Conservation (phyloP, 345 rosid species). For the Hevea brasiliensis region DNA sequence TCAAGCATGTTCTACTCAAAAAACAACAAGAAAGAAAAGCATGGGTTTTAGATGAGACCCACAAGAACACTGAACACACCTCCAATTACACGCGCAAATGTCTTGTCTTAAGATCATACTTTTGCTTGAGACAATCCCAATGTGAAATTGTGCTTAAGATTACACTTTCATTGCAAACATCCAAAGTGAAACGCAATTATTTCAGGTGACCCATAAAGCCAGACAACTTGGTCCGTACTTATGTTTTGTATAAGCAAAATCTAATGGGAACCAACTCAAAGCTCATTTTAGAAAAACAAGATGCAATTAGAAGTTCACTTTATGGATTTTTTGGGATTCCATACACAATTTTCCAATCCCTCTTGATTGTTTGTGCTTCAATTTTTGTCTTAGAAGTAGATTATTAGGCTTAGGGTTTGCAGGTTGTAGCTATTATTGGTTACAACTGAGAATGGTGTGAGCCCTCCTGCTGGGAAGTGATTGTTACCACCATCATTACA, state of each 20-base stretch:
- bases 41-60: not conserved
- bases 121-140: not conserved
- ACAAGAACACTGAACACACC: not conserved
- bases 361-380: not conserved
- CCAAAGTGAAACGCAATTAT: not conserved
- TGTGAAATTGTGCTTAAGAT: not conserved
- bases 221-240: not conserved
- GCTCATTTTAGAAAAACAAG: conserved; percentile 7
- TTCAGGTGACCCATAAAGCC: not conserved
- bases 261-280: conserved; percentile 26
- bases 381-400: not conserved
- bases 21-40: not conserved
- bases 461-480: not conserved
- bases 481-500: not conserved
- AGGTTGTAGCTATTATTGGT: not conserved
- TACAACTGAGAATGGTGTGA: not conserved
- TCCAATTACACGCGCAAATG: conserved; percentile 26
- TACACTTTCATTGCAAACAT: not conserved
- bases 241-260: not conserved
- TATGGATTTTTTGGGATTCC: no score
- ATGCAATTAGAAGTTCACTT: no score
- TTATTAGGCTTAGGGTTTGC: conserved; percentile 1
- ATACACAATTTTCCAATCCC: no score
- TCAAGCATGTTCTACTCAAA: not conserved
- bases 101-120: conserved; percentile 24